Conservation (phyloP, 768 basidiomycete genomes). For the Peribolospora baueri region DNA sequence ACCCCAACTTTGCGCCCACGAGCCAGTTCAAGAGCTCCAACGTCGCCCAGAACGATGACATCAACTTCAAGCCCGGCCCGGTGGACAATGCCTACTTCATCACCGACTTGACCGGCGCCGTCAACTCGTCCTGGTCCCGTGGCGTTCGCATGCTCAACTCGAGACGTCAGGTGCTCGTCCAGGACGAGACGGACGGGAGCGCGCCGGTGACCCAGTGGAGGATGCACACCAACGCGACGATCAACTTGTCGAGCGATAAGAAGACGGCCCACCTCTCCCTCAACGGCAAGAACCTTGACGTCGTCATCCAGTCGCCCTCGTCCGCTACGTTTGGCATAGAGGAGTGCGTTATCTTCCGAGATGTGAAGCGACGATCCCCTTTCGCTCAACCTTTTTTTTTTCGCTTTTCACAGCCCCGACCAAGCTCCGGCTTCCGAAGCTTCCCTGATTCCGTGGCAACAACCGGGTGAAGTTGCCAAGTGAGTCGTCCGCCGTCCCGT, state of each 20-base stretch:
- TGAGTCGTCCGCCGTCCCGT: background rate
- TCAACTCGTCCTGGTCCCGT: constrained; percentile 24
- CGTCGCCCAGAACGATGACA: constrained; percentile 54
- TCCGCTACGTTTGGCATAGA: constrained; percentile 40
- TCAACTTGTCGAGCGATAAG: constrained; percentile 28
- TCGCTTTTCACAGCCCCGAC: too few species aligned
- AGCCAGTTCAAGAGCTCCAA: constrained; percentile 32
- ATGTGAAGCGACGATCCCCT: background rate
- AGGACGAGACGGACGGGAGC: constrained; percentile 55
- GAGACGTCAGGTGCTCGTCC: constrained; percentile 67
- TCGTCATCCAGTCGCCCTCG: constrained; percentile 40
- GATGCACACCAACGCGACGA: constrained; percentile 54
- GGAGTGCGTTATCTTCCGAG: constrained; percentile 22
- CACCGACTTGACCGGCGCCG: constrained; percentile 54
- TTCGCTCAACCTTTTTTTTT: constrained; percentile 2
- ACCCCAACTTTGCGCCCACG: constrained; percentile 37
- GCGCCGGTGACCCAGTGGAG: constrained; percentile 28
- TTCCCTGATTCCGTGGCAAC: too few species aligned
- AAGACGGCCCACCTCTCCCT: constrained; percentile 51
- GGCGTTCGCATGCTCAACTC: constrained; percentile 62
- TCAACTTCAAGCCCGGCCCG: constrained; percentile 36
- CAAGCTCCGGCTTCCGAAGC: too few species aligned
- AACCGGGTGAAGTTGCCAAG: too few species aligned
- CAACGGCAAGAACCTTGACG: constrained; percentile 39
- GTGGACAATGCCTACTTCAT: constrained; percentile 59